A percentile compares a stretch with the other conserved stretches of the same genome.
phyloP scores from a whole-genome alignment of 2,329 filamentous ascomycete genomes.

The Venturia nashicola region DNA sequence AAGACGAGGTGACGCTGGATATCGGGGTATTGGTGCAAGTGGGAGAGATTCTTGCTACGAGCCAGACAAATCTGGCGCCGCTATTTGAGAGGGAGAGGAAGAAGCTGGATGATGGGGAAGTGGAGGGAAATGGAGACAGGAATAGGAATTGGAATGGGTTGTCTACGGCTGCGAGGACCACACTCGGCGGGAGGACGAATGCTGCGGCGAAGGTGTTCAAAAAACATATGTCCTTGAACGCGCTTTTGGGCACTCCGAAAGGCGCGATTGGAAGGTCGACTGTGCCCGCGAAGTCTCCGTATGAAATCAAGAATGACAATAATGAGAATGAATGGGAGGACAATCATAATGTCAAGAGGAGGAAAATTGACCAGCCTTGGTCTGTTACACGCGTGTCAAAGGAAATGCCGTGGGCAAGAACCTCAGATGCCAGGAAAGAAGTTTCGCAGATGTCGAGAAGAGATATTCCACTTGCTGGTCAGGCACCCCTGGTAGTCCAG shows the following conservation, averaged over 20 bases:
- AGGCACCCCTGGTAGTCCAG: background rate
- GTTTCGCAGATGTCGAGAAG: slow-evolving; percentile 7
- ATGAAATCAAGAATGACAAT: slow-evolving; percentile 38
- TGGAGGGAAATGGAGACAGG: slow-evolving; percentile 23
- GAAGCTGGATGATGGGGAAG: slow-evolving; percentile 19
- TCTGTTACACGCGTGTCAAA: slow-evolving; percentile 9
- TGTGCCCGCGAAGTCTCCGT: slow-evolving; percentile 50
- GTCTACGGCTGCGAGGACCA: slow-evolving; percentile 22
- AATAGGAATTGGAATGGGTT: slow-evolving; percentile 16
- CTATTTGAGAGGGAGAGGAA: slow-evolving; percentile 57
- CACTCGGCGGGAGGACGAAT: slow-evolving; percentile 1
- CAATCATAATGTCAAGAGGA: slow-evolving; percentile 1
- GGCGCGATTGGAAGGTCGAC: slow-evolving; percentile 50
- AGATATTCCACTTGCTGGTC: background rate
- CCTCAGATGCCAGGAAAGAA: slow-evolving; percentile 15
- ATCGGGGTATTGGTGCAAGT: slow-evolving; percentile 70
- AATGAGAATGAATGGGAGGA: background rate
- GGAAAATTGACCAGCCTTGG: background rate
- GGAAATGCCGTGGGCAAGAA: slow-evolving; percentile 16
- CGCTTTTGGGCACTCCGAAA: slow-evolving; percentile 52
- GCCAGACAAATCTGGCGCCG: slow-evolving; percentile 65
- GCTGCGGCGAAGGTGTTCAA: slow-evolving; percentile 26
- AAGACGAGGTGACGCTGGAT: slow-evolving; percentile 72
- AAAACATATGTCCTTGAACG: slow-evolving; percentile 47
- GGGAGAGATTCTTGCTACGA: slow-evolving; percentile 57